Conservation (phyloP, 2,329 filamentous ascomycete genomes). For the Fusarium oxysporum region DNA sequence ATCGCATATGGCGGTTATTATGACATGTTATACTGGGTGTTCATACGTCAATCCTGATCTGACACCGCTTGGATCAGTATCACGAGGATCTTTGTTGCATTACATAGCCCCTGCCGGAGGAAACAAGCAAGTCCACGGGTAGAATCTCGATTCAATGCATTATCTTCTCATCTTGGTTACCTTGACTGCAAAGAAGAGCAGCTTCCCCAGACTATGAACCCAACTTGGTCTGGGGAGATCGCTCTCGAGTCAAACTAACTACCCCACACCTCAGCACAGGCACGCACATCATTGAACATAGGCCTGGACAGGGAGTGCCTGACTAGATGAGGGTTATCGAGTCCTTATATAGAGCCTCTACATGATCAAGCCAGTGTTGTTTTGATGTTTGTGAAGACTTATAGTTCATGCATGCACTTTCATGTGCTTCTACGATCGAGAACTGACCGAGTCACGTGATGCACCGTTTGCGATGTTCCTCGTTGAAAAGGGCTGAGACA, state of each 20-base stretch:
- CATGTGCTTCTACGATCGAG: not conserved
- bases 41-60: constrained; percentile 7
- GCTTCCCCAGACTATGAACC: constrained; percentile 36
- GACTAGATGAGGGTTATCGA: not conserved
- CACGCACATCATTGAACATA: constrained; percentile 17
- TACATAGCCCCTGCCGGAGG: not conserved
- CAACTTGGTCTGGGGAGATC: constrained; percentile 32
- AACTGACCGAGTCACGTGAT: constrained; percentile 5
- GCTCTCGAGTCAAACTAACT: constrained; percentile 13
- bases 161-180: constrained; percentile 9
- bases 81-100: constrained; percentile 12
- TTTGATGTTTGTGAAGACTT: not conserved
- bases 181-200: constrained; percentile 1
- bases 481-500: not conserved
- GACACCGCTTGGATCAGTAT: constrained; percentile 7
- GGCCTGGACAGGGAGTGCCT: constrained; percentile 5
- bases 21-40: not conserved
- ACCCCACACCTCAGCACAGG: constrained; percentile 37
- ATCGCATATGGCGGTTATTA: constrained; percentile 8
- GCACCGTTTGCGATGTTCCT: not conserved
- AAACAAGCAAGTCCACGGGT: not conserved
- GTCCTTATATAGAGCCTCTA: not conserved
- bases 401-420: constrained; percentile 11
- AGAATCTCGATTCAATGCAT: constrained; percentile 14
- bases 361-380: not conserved